phyloP scores from a whole-genome alignment of 768 basidiomycete species.

The Mycena rebaudengoi region DNA sequence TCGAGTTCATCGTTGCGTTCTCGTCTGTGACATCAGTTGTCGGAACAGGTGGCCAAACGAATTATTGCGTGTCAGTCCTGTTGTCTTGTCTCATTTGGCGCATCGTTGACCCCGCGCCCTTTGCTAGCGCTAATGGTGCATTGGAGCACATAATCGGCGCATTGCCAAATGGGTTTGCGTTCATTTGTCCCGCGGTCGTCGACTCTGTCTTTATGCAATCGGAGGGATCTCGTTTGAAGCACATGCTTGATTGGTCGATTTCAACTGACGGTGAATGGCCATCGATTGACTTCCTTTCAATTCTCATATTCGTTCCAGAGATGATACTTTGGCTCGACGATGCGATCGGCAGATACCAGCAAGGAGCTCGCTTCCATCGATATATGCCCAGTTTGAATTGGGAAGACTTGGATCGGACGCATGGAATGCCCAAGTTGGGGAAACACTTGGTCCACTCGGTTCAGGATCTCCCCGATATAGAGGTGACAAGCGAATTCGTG shows the following conservation, averaged over 20 bases:
- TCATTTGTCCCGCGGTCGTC: slow-evolving; percentile 41
- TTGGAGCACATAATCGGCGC: slow-evolving; percentile 34
- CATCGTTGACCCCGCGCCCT: not conserved
- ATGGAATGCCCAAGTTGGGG: not conserved
- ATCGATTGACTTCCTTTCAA: not conserved
- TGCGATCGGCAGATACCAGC: slow-evolving; percentile 30
- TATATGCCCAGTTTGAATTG: slow-evolving; percentile 5
- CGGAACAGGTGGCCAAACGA: slow-evolving; percentile 48
- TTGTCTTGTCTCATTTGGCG: too few species aligned
- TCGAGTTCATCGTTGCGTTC: slow-evolving; percentile 48
- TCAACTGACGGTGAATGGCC: slow-evolving; percentile 26
- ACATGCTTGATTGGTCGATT: slow-evolving; percentile 17
- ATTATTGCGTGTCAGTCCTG: slow-evolving; percentile 44
- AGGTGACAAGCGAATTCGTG: not conserved
- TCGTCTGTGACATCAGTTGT: slow-evolving; percentile 43
- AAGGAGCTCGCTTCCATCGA: not conserved
- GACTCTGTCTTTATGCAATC: slow-evolving; percentile 28
- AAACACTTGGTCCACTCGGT: not conserved
- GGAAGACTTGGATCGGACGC: not conserved
- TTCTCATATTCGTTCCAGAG: slow-evolving; percentile 21
- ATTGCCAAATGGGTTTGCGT: slow-evolving; percentile 41
- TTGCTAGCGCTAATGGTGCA: slow-evolving; percentile 41
- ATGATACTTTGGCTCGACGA: slow-evolving; percentile 45
- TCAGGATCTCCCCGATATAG: too few species aligned
- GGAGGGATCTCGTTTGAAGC: not conserved